Conservation (phyloP, 2,329 filamentous ascomycete species). For the Aspergillus uvarum region DNA sequence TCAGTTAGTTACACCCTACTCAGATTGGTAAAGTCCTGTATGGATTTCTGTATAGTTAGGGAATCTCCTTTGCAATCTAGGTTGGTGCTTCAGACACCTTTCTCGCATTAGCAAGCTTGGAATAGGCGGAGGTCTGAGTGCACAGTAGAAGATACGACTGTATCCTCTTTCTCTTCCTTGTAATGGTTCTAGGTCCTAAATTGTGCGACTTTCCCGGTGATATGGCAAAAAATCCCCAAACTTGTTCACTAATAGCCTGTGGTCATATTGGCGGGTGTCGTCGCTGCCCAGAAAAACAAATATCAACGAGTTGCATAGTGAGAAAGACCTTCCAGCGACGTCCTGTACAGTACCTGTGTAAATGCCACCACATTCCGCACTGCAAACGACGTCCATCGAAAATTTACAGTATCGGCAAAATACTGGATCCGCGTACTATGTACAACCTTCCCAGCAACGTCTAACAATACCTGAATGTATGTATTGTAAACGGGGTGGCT, state of each 20-base stretch:
- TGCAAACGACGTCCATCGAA: neutral
- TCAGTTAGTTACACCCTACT: no score
- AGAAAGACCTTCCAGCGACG: neutral
- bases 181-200: neutral
- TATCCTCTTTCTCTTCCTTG: no score
- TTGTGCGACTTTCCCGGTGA: neutral
- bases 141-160: neutral
- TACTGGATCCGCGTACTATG: slow-evolving; percentile 7
- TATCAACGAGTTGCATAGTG: slow-evolving; percentile 2
- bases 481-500: slow-evolving; percentile 3
- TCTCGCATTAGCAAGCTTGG: neutral
- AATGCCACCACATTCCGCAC: slow-evolving; percentile 6
- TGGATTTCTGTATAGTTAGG: neutral
- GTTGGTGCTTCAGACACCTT: no score
- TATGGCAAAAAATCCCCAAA: neutral
- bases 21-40: no score
- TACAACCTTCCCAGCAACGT: neutral
- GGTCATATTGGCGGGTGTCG: neutral
- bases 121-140: neutral
- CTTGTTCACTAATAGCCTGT: neutral
- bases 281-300: neutral
- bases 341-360: neutral
- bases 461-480: slow-evolving; percentile 5
- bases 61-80: neutral
- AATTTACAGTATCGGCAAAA: slow-evolving; percentile 6